Evolutionary conservation across 768 basidiomycete species (phyloP), one percentile per base, ranked within the genome.

Genomic region (Gautieria morchelliformis): DNA sequence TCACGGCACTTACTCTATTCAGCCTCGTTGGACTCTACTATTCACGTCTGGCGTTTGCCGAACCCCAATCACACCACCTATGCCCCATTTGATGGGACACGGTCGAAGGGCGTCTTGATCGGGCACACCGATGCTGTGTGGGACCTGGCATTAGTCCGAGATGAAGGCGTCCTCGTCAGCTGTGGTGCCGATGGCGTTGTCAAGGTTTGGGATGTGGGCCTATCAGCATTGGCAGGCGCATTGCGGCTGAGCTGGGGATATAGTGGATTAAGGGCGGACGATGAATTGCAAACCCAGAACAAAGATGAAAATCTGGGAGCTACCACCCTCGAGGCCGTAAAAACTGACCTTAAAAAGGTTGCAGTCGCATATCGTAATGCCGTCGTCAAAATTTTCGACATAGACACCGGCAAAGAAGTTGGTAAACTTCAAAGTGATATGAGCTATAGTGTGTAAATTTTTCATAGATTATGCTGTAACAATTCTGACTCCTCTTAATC

Each of bases 61-160:
- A 63, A 79, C 8, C 71, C 79, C 4, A 76, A 82, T 37, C 88
- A 92, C 69, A 89, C 91, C 53, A 91, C 93, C 15, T 99, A 97
- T 70, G 88, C 89, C 1, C 85, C 93, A 0, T 93, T 89, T 68
- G 93, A 98, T 63, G 79, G 88, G 50, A 83, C 83, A 0, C 78
- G 85, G 4, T 78, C 83, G 30, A 79, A 87, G 39, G 87, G 87
- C 35, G 84, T 87, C 62, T 78, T 98, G 30, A 83, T 94, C 32
- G 93, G 94, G 4, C 92, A 96, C 68, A 91, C 92, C 5, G 94
- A 99, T 67, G 92, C 92, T 5, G 88, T 97, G 24, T 99, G 96
- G 96, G 96, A 93, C 67, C 74, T 98, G 52, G 86, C 89, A 10
- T 80, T 95, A 20, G 81, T 92, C 27, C 79, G 89, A 55, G 87